phyloP scores from a whole-genome alignment of 441 rosid genomes.

The Metrosideros polymorpha region DNA sequence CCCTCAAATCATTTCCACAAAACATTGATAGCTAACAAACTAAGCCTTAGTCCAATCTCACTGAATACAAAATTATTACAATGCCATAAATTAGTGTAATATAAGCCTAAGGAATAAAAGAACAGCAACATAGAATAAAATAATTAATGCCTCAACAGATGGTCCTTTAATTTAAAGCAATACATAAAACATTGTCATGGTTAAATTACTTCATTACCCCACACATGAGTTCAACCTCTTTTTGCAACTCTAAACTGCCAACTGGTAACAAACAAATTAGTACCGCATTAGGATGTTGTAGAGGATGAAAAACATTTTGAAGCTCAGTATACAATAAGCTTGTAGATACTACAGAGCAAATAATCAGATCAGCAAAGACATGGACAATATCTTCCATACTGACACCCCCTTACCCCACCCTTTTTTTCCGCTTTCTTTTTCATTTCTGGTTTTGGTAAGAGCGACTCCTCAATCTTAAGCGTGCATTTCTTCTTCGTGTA shows the following conservation, averaged over 20 bases:
- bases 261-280: background rate
- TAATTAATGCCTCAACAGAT: background rate
- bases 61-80: background rate
- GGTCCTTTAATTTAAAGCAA: background rate
- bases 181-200: background rate
- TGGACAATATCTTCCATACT: background rate
- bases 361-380: background rate
- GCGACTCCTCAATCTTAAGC: background rate
- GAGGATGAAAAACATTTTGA: background rate
- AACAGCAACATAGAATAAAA: background rate
- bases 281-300: background rate
- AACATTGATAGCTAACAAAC: background rate
- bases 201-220: background rate
- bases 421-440: background rate
- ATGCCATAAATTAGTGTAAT: background rate
- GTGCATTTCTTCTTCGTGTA: background rate
- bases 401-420: background rate
- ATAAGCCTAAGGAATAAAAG: background rate
- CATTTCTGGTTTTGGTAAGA: background rate
- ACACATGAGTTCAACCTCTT: background rate
- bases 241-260: background rate
- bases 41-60: background rate
- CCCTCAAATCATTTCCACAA: background rate
- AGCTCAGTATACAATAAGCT: background rate
- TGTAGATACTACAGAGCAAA: background rate